Evolutionary conservation across 2,329 filamentous ascomycete genomes (phyloP), one percentile per base, ranked within the genome.

Genomic region (Penicillium psychrosexuale): DNA sequence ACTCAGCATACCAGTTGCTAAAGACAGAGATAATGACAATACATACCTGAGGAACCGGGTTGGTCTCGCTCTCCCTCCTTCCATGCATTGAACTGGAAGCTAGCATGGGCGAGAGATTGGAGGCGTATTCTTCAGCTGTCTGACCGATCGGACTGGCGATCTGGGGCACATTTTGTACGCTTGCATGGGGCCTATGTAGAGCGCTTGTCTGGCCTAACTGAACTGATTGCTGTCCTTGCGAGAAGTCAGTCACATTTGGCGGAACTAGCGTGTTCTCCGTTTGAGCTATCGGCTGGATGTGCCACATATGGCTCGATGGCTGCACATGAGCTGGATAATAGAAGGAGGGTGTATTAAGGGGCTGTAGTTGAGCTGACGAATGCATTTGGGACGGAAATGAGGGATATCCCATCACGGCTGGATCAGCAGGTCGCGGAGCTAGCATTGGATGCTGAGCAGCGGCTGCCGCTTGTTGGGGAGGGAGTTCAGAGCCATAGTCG

Each of bases 371-470:
- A 13, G 31, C 39, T 13, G 51, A 27, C 12, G 46, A 43, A 31
- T 39, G 28, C 11, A 31, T 30, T 33, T 53, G 47, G 36, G 59
- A 40, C 5, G 59, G 38, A 12, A 54, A 42, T 17, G 49, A 37
- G 15, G 38, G 42, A 47, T 66, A 60, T 13, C 51, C 61, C 33
- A 55, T 42, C 17, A 51, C 43, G 24, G 45, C 37, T n/a, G 59
- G 49, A 47, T 61, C 48, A 31, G 63, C 48, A 15, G 69, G 63
- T n/a, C 64, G 65, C 11, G 71, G 71, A 9, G 71, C 71, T n/a
- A 73, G 53, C 48, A 70, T 60, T 5, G 69, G 71, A 54, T 68
- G 68, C 50, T 69, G 69, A 28, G 68, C 62, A n/a, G 66, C 66
- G 15, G 66, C 60, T 8, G 68, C 61, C 30, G 61, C 63, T 38